Evolutionary conservation across 2,329 filamentous ascomycete species (phyloP), one percentile per base, ranked within the genome.

Genomic region (Ophiostoma piceae): DNA sequence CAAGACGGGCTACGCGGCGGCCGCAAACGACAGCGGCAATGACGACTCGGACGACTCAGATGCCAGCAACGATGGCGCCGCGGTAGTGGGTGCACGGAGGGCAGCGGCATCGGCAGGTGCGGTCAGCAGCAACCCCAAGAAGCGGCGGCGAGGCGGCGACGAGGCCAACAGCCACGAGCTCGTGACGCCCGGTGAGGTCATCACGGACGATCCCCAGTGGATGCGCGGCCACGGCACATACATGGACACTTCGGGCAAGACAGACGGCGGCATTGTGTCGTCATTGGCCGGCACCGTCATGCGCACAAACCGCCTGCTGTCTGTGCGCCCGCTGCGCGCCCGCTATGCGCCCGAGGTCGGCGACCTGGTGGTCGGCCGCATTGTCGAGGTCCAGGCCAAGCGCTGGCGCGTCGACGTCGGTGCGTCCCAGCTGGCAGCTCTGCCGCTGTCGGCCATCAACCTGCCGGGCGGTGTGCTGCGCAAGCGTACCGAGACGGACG

Each of bases 181-280:
- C 74, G 90, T 97, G 74, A 97, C 94, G 0, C 94, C 94, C 0
- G 95, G 94, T 76, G 91, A 96, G 77, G 82, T 90, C 72, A 92
- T 98, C 75, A 97, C 94, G 12, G 87, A 89, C 73, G 93, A 97
- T 79, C 86, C 92, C n/a, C 93, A 97, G 83, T 98, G 92, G 92
- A 98, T 98, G 94, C 88, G 88, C 57, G 95, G 95, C 76, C 95
- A 99, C 81, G 95, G 95, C 74, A 99, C 95, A 67, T 97, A 92
- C 79, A 84, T 91, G 66, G 85, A 86, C 22, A 79, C 85, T 4
- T 79, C 82, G 66, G 84, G 85, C 68, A 60, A 57, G 39, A 32
- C 22, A 0, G 43, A 64, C 7, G 87, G 85, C 4, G 85, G 88
- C 71, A 99, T 99, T 77, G 87, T 90, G 70, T 94, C 92, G 66